Evolutionary conservation across 2,329 filamentous ascomycete genomes (phyloP), one percentile per base, ranked within the genome.

Genomic region (Ceratocystis alfenasii): DNA sequence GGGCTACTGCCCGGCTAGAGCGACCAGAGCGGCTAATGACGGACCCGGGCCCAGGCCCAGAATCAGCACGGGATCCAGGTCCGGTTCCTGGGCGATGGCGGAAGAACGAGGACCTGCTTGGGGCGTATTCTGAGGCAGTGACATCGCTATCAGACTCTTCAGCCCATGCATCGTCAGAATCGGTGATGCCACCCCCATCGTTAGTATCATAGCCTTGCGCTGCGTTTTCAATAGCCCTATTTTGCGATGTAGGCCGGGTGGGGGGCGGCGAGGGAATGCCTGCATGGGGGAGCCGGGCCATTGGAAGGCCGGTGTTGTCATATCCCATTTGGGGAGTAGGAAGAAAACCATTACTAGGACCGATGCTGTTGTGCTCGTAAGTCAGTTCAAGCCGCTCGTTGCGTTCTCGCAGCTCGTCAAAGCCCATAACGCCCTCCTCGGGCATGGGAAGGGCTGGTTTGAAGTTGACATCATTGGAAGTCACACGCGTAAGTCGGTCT

Each of bases 401-500:
- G 36, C 66, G 66, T 25, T 67, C 63, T 4, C 48, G 62, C n/a
- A 67, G 57, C 44, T 67, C 63, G 12, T 67, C 66, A 15, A 67
- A 67, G 55, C 66, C 66, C 17, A 65, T 59, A 22, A 67, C 66
- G 15, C 66, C 66, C 20, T 67, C 66, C 45, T 67, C 66, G 1
- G 66, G 66, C 63, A 65, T 67, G 20, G 66, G 66, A 17, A 67
- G 63, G 1, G 66, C 63, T 2, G 66, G 63, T n/a, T 67, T 59
- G 48, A 67, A 65, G 57, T 65, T 62, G 63, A 65, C 57, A 53
- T 65, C 53, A 45, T 33, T 61, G 5, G 65, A 44, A 15, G 62
- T 50, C 30, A 64, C 66, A n/a, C 66, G 66, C 5, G 63, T 55
- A 20, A 67, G 66, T n/a, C 66, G 63, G 30, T 65, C 66, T 15